Conservation (phyloP, 306 rosid species). For the Gastrolobium bilobum region DNA sequence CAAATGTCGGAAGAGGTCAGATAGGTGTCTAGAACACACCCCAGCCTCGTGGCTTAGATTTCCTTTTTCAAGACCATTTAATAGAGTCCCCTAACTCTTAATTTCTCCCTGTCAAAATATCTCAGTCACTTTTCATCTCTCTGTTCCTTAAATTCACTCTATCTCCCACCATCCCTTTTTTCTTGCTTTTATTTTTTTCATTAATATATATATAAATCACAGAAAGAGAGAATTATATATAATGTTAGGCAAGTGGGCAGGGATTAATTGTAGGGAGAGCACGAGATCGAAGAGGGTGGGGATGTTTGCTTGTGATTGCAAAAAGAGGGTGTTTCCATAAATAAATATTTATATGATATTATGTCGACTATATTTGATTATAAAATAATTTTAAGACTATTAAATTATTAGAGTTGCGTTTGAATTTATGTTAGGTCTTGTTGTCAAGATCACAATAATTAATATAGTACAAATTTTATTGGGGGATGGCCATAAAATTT, state of each 20-base stretch:
- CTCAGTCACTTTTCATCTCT: conserved; percentile 28
- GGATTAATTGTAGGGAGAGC: conserved; percentile 40
- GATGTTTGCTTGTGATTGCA: conserved; percentile 84
- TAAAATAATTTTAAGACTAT: background rate
- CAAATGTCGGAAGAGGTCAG: conserved; percentile 64
- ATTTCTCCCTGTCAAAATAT: conserved; percentile 46
- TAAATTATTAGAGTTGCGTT: conserved; percentile 32
- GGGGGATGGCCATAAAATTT: conserved; percentile 47
- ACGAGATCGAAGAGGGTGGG: conserved; percentile 50
- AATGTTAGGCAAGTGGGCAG: conserved; percentile 33
- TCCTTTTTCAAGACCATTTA: conserved; percentile 46
- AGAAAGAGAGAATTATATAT: background rate
- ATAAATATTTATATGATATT: background rate
- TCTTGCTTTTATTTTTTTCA: background rate
- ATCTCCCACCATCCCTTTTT: background rate
- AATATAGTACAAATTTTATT: conserved; percentile 14
- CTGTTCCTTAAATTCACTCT: conserved; percentile 21
- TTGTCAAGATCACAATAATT: conserved; percentile 39
- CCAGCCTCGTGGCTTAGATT: conserved; percentile 52
- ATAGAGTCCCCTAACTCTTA: conserved; percentile 36
- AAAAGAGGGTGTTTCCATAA: conserved; percentile 54
- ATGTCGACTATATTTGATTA: conserved; percentile 6
- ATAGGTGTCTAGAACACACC: conserved; percentile 58
- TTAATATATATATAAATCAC: too few species aligned
- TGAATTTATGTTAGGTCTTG: conserved; percentile 48